These are phyloP conservation scores for Peronospora farinosa DNA, from an alignment of 352 stramenopile genomes.

Conservation along the genomic window DNA sequence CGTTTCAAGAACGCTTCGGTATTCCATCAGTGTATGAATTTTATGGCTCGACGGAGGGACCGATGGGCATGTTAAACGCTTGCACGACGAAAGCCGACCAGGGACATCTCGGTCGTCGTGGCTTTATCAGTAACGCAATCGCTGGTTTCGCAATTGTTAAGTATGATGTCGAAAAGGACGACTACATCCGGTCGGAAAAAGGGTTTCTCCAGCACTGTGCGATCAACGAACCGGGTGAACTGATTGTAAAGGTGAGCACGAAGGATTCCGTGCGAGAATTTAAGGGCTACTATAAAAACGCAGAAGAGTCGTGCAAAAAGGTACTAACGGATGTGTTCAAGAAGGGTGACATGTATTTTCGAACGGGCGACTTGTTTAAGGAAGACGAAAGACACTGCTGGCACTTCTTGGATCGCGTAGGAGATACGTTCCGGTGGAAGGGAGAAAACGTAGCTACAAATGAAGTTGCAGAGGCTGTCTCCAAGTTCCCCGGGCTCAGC, in stretches of 20 bases:
- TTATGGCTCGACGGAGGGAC: constrained; percentile 88
- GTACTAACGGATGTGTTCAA: constrained; percentile 75
- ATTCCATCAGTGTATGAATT: constrained; percentile 88
- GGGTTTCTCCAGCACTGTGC: constrained; percentile 49
- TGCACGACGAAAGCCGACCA: constrained; percentile 54
- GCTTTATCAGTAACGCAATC: constrained; percentile 43
- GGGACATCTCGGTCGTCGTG: constrained; percentile 60
- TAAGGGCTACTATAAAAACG: constrained; percentile 84
- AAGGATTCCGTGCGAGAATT: constrained; percentile 63
- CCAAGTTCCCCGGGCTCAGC: constrained; percentile 64
- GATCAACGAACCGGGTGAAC: constrained; percentile 60
- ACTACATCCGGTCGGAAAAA: constrained; percentile 46
- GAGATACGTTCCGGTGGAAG: constrained; percentile 92
- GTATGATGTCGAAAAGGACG: constrained; percentile 74
- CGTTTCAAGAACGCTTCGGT: constrained; percentile 83
- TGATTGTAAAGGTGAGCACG: constrained; percentile 55
- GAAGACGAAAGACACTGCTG: constrained; percentile 67
- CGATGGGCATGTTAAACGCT: constrained; percentile 73
- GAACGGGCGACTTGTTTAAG: constrained; percentile 87
- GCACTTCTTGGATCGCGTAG: constrained; percentile 89
- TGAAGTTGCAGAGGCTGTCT: constrained; percentile 80
- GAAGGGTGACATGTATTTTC: constrained; percentile 86
- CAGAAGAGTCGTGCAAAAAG: constrained; percentile 78
- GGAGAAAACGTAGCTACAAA: constrained; percentile 90
- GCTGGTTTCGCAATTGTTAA: constrained; percentile 63